Evolutionary conservation across 2,329 filamentous ascomycete genomes (phyloP), one percentile per base, ranked within the genome.

Genomic region (Phoma sp.): DNA sequence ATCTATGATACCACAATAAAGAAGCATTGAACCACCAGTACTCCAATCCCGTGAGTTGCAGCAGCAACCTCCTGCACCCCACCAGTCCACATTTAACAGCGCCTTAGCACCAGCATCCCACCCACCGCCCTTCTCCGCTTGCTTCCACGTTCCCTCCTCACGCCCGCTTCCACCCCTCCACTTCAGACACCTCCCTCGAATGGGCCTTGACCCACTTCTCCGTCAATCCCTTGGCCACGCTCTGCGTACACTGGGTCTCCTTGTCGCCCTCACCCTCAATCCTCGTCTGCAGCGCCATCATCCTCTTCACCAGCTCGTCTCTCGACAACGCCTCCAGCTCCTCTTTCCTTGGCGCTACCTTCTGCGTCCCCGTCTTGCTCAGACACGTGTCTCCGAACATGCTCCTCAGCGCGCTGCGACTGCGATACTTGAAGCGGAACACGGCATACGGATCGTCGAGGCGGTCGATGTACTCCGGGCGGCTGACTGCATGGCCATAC

Each of bases 381-480:
- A 56, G 57, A 29, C 51, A 39, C 3, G 5, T 27, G 7, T 37
- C 66, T 58, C 57, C 72, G n/a, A 52, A 47, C 42, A 52, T 30
- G 5, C 37, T 10, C 42, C 23, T 66, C 29, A 80, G 59, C 13
- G 66, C 52, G 2, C 42, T 46, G 41, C 52, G 52, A 14, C 68
- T 74, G 2, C 78, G 72, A 53, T 80, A 81, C 47, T 77, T 77
- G 72, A 81, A 81, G n/a, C 72, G 71, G 61, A 81, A 81, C 9
- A 80, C 74, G 0, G 78, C 79, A 53, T 79, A 81, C 23, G 72
- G 69, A 13, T 48, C 61, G 1, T 67, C 65, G 2, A 72, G 27
- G 0, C 56, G 47, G 58, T 81, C 79, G 4, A 80, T 37, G 53
- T 81, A 80, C 35, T 70, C 64, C 2, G 78, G 78, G 4, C 71